Evolutionary conservation across 345 rosid species (phyloP).

Genomic region (Populus simonii): DNA sequence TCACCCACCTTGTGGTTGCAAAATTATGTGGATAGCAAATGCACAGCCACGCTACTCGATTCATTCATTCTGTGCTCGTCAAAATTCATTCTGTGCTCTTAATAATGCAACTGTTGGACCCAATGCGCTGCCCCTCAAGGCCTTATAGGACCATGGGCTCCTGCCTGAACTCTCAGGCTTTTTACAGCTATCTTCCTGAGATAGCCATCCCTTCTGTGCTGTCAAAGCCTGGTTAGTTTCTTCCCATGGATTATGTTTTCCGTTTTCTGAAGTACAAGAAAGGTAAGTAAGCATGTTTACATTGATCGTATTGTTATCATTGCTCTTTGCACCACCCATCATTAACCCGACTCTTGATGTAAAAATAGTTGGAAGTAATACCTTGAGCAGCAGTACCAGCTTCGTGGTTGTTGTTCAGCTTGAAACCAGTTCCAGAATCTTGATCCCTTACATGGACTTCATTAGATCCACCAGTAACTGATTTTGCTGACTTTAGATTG

Average conservation of each 20-base stretch:
- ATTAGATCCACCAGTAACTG: conserved; percentile 20
- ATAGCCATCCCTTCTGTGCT: conserved; percentile 64
- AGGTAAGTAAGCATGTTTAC: not conserved
- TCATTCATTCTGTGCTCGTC: conserved; percentile 5
- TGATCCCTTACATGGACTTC: conserved; percentile 23
- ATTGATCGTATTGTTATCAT: conserved; percentile 1
- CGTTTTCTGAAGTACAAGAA: conserved; percentile 42
- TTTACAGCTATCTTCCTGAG: conserved; percentile 53
- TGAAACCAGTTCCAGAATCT: conserved; percentile 18
- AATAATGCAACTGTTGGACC: conserved; percentile 81
- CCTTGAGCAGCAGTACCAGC: conserved; percentile 45
- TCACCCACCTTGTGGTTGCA: not conserved
- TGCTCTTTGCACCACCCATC: not conserved
- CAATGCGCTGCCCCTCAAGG: conserved; percentile 67
- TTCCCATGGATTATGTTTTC: conserved; percentile 56
- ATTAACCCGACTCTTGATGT: not conserved
- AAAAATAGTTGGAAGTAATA: conserved; percentile 12
- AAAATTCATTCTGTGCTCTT: conserved; percentile 61
- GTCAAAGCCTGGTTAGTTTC: conserved; percentile 57
- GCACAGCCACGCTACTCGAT: not conserved
- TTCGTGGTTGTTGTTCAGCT: conserved; percentile 24
- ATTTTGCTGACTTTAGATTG: conserved; percentile 23
- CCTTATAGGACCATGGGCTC: conserved; percentile 61
- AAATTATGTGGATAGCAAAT: not conserved
- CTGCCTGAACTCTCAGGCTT: conserved; percentile 45